A percentile compares a stretch with the other conserved stretches of the same genome.
phyloP scores from a whole-genome alignment of 345 rosid species.

The Dipteronia sinensis region DNA sequence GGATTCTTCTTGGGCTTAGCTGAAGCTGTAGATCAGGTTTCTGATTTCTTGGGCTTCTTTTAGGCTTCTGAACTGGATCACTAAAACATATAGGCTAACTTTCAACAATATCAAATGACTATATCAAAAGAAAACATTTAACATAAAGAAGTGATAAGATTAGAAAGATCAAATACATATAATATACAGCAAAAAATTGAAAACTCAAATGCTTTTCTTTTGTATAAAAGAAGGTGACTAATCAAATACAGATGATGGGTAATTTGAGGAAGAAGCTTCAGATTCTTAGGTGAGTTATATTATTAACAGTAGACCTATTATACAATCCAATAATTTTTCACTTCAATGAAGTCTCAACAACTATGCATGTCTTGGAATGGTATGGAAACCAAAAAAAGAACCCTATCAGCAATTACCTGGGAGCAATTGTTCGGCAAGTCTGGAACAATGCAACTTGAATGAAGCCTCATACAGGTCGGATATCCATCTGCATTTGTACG shows the following conservation, averaged over 20 bases:
- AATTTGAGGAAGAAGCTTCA: conserved; percentile 22
- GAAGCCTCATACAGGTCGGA: background rate
- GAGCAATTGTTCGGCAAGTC: conserved; percentile 65
- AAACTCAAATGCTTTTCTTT: conserved; percentile 18
- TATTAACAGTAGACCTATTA: conserved; percentile 12
- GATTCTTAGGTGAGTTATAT: background rate
- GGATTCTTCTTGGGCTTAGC: no score
- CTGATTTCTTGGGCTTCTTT: no score
- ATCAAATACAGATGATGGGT: conserved; percentile 26
- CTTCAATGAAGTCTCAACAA: background rate
- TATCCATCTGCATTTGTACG: conserved; percentile 45
- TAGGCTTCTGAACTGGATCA: no score
- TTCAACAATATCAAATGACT: conserved; percentile 28
- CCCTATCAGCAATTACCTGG: conserved; percentile 50
- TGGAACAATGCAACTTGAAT: conserved; percentile 71
- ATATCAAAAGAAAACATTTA: conserved; percentile 26
- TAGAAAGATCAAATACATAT: conserved; percentile 47
- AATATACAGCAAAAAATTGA: conserved; percentile 34
- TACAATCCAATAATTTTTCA: background rate
- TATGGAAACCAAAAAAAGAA: background rate
- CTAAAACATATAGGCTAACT: no score
- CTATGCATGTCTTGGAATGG: background rate
- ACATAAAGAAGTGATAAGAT: conserved; percentile 31
- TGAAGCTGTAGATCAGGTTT: no score
- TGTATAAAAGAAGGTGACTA: conserved; percentile 1